phyloP scores from a whole-genome alignment of 768 basidiomycete genomes.

The Tricholomella constricta region DNA sequence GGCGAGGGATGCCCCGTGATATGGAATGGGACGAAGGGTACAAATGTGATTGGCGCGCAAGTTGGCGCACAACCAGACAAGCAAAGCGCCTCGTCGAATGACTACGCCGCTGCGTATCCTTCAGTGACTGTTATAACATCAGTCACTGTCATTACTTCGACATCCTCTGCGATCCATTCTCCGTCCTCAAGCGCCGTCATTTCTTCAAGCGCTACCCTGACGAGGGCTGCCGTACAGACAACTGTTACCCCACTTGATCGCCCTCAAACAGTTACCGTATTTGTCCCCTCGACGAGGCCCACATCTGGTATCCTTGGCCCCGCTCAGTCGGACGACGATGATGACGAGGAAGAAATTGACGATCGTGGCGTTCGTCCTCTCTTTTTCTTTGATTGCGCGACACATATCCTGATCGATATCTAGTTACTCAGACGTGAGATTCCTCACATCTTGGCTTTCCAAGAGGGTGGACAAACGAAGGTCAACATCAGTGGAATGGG shows the following conservation, averaged over 20 bases:
- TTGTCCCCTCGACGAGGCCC: constrained; percentile 21
- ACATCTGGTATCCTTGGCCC: background rate
- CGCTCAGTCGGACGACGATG: constrained; percentile 15
- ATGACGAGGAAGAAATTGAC: constrained; percentile 16
- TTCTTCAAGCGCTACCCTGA: background rate
- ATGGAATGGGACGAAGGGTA: constrained; percentile 47
- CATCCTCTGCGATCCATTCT: constrained; percentile 8
- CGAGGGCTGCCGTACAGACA: background rate
- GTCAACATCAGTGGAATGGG: constrained; percentile 37
- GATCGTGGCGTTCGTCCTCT: constrained; percentile 11
- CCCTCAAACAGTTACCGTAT: constrained; percentile 26
- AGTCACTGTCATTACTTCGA: background rate
- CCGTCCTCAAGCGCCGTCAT: constrained; percentile 10
- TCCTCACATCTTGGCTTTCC: constrained; percentile 19
- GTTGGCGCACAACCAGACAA: constrained; percentile 4
- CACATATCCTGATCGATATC: background rate
- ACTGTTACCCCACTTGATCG: background rate
- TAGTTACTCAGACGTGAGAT: constrained; percentile 12
- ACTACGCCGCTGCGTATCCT: background rate
- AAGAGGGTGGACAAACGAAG: constrained; percentile 22
- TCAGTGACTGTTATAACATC: background rate
- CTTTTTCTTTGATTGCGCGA: background rate
- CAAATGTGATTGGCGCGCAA: constrained; percentile 6
- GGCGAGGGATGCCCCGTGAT: constrained; percentile 50
- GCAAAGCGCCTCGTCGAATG: background rate